A percentile compares a stretch with the other conserved stretches of the same genome.
These are phyloP conservation scores for Xylariaceae sp. DNA, from an alignment of 2,329 filamentous ascomycete species.

Conservation along the genomic window DNA sequence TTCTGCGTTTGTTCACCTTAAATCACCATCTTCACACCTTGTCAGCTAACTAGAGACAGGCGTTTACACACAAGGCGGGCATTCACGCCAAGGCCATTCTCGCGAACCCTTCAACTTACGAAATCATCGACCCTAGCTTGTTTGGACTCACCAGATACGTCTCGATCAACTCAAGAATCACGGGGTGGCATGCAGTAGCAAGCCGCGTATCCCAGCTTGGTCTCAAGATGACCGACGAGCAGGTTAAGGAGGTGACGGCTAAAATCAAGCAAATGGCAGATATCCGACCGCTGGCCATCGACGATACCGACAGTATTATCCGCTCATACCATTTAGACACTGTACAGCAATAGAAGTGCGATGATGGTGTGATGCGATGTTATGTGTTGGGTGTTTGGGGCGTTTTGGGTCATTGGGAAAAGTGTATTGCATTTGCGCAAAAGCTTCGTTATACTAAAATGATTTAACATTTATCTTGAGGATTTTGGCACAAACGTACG, in stretches of 20 bases:
- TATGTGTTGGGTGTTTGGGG: no score
- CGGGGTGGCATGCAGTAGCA: slow-evolving; percentile 95
- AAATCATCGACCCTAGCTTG: slow-evolving; percentile 81
- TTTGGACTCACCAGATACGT: slow-evolving; percentile 69
- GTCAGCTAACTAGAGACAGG: no score
- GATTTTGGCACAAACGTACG: no score
- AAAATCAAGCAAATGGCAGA: slow-evolving; percentile 92
- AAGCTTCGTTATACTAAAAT: no score
- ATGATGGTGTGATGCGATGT: no score
- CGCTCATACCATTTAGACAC: slow-evolving; percentile 67
- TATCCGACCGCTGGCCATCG: slow-evolving; percentile 77
- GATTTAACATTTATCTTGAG: no score
- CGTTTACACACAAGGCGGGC: slow-evolving; percentile 65
- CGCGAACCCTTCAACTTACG: slow-evolving; percentile 78
- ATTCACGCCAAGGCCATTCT: slow-evolving; percentile 69
- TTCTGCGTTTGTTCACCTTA: no score
- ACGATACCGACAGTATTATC: slow-evolving; percentile 89
- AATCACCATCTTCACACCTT: no score
- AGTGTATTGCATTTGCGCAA: no score
- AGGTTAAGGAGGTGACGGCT: slow-evolving; percentile 71
- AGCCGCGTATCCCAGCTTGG: slow-evolving; percentile 80
- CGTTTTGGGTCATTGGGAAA: no score
- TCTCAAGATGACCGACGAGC: slow-evolving; percentile 69
- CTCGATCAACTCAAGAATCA: slow-evolving; percentile 66
- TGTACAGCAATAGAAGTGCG: no score